Percentiles rank a stretch among this genome's conserved stretches.
Conservation (phyloP, 1,284 basidiomycete genomes). For the Dichomitus squalens region DNA sequence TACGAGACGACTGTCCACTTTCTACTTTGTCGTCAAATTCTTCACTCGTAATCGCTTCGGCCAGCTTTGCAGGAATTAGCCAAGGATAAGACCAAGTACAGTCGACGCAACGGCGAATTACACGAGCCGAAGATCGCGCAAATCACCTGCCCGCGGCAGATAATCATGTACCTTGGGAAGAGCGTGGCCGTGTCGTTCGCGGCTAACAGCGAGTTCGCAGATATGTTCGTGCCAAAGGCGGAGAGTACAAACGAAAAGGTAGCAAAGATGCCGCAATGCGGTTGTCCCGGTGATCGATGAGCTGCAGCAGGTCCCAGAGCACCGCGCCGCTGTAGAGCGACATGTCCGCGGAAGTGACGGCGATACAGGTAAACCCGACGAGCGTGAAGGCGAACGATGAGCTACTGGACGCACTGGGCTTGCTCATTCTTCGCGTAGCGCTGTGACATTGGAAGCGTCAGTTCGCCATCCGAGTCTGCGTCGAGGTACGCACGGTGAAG, state of each 20-base stretch:
- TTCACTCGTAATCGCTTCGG: too few species aligned
- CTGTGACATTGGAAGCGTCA: constrained; percentile 30
- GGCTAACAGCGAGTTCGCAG: constrained; percentile 74
- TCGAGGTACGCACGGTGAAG: constrained; percentile 56
- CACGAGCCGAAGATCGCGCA: constrained; percentile 73
- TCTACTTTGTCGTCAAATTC: too few species aligned
- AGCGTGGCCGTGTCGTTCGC: constrained; percentile 81
- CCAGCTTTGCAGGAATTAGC: too few species aligned
- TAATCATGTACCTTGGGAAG: constrained; percentile 72
- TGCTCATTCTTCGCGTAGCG: constrained; percentile 63
- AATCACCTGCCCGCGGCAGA: constrained; percentile 72
- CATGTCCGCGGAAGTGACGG: constrained; percentile 68
- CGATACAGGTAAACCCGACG: constrained; percentile 57
- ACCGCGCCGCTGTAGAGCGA: constrained; percentile 58
- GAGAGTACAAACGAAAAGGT: constrained; percentile 68
- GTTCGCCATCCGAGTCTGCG: too few species aligned
- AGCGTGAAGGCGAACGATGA: constrained; percentile 73
- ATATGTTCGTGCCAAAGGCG: constrained; percentile 76
- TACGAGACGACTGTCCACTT: too few species aligned
- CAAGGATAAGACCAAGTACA: too few species aligned
- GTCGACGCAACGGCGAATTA: too few species aligned
- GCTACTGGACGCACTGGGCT: constrained; percentile 67
- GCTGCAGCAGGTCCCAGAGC: constrained; percentile 50
- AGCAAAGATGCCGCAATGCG: constrained; percentile 77
- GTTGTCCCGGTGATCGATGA: constrained; percentile 74